These are phyloP conservation scores for Blumeria graminis DNA, from an alignment of 2,329 filamentous ascomycete species.

Conservation along the genomic window DNA sequence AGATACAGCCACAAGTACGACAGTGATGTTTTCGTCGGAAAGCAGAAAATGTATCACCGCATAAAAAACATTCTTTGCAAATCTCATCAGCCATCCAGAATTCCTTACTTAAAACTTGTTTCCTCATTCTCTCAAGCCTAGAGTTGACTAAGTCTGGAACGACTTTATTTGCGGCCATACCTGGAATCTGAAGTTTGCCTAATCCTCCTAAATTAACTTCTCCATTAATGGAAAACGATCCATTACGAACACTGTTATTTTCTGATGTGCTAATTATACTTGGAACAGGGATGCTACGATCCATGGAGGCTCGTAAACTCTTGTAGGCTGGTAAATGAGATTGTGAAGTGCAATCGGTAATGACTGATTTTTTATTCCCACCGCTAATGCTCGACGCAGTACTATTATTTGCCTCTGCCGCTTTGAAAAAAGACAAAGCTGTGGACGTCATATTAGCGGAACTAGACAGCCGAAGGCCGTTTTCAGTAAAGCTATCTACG, in stretches of 20 bases:
- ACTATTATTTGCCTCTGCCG: conserved; percentile 13
- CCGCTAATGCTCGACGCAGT: not conserved
- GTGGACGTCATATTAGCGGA: conserved; percentile 11
- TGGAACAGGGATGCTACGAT: conserved; percentile 29
- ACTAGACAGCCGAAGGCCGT: conserved; percentile 13
- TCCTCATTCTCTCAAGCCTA: conserved; percentile 47
- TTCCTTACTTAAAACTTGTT: conserved; percentile 75
- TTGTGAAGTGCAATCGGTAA: conserved; percentile 18
- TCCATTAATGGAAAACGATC: conserved; percentile 26
- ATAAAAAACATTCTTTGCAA: conserved; percentile 89
- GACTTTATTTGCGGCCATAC: conserved; percentile 30
- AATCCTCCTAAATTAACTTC: conserved; percentile 17
- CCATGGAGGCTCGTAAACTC: conserved; percentile 28
- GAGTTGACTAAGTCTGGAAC: conserved; percentile 34
- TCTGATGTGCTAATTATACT: conserved; percentile 33
- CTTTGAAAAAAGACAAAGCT: conserved; percentile 12
- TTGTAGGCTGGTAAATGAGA: conserved; percentile 22
- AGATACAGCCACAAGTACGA: conserved; percentile 90
- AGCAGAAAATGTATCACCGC: conserved; percentile 71
- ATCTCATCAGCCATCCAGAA: conserved; percentile 99
- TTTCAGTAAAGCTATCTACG: conserved; percentile 10
- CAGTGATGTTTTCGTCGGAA: conserved; percentile 95
- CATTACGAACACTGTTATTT: conserved; percentile 31
- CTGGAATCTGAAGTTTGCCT: conserved; percentile 27
- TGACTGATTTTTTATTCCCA: conserved; percentile 13